Evolutionary conservation across 2,329 filamentous ascomycete genomes (phyloP).

Genomic region (Pseudogymnoascus sp.): DNA sequence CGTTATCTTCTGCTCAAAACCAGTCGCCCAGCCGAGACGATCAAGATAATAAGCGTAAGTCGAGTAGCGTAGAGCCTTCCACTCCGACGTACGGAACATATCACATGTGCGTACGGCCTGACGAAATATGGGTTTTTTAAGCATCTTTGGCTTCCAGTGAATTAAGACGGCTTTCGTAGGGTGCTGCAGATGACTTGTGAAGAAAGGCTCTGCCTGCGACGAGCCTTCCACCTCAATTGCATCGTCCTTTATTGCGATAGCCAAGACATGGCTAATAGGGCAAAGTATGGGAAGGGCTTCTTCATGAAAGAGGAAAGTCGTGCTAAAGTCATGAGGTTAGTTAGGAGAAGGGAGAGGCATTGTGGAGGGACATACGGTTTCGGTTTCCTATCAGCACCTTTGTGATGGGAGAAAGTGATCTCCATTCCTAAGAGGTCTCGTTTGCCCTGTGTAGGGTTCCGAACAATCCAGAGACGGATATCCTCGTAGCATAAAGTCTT

Average conservation of each 20-base stretch:
- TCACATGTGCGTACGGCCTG: conserved; percentile 12
- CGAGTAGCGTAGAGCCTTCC: conserved; percentile 15
- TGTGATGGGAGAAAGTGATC: conserved; percentile 19
- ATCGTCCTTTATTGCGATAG: conserved; percentile 9
- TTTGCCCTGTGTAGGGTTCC: background rate
- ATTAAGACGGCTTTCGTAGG: conserved; percentile 18
- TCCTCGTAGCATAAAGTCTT: conserved; percentile 14
- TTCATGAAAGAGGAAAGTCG: conserved; percentile 16
- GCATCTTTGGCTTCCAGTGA: conserved; percentile 20
- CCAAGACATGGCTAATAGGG: conserved; percentile 13
- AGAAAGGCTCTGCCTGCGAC: conserved; percentile 20
- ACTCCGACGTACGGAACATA: background rate
- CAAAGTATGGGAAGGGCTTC: conserved; percentile 13
- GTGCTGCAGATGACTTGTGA: conserved; percentile 16
- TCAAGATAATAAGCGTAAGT: conserved; percentile 16
- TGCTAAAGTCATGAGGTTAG: conserved; percentile 19
- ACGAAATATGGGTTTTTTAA: conserved; percentile 19
- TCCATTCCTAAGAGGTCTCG: conserved; percentile 16
- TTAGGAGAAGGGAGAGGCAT: background rate
- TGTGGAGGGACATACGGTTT: conserved; percentile 18
- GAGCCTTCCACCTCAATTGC: conserved; percentile 19
- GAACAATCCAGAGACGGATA: conserved; percentile 20
- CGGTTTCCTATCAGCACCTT: conserved; percentile 23
- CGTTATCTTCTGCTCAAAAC: conserved; percentile 11
- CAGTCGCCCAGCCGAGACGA: conserved; percentile 12